Evolutionary conservation across 306 rosid genomes (phyloP), one percentile per base, ranked within the genome.

Genomic region (Quercus rubra): DNA sequence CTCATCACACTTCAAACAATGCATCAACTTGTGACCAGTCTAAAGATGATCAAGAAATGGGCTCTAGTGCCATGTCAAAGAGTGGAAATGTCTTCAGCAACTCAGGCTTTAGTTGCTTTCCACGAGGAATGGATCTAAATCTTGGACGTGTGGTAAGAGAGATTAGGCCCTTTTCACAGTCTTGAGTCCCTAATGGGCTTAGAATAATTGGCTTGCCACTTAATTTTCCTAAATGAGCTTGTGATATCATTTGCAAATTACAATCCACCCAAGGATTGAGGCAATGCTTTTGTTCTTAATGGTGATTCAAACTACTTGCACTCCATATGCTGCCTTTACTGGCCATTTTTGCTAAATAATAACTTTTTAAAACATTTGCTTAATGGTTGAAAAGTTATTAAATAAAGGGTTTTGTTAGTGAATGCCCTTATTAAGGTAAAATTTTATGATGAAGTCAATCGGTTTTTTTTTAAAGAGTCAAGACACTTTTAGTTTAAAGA

Each of bases 81-180:
- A 71, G 73, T 62, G 66, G 33, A 49, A 67, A 74, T 78, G 71
- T 78, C 80, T 72, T 77, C 70, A 83, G 41, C 4, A 83, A 72
- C 35, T 83, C 81, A 49, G 3, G 63, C 33, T 77, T 75, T 28
- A 59, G 74, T 13, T 77, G 76, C 72, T 81, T 71, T 11, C 70
- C 75, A 15, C 20, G 30, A 55, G 82, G 71, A 80, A 69, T 87
- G 33, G 77, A 87, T 80, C 73, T 52, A 4, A 88, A 88, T 61
- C 86, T 33, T 7, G 87, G 57, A 57, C 91, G 94, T 18, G 85
- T 80, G 91, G 97, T 90, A 80, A 87, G 84, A 76, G 31, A 70
- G 28, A 23, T 11, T 4, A 49, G 17, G 54, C 4, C 17, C 17
- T 49, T 49, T 49, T 49, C 54, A 49, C 54, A 49, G 17, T 49